Percentiles rank a stretch among this genome's conserved stretches.
These are phyloP conservation scores for Asterochloris sp. DNA, from an alignment of 139 green algal species.

Conservation along the genomic window DNA sequence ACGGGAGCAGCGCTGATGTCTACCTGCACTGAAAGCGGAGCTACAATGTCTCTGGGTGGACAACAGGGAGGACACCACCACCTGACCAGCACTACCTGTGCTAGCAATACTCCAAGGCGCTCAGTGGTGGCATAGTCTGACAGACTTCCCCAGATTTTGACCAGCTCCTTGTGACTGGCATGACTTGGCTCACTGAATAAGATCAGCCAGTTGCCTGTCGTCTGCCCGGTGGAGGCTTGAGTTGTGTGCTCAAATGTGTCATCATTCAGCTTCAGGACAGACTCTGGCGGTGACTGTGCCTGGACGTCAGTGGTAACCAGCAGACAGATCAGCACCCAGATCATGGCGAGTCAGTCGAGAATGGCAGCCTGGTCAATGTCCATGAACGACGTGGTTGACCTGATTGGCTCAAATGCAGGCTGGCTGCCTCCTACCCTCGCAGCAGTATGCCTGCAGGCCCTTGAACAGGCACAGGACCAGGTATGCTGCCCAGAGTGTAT, in stretches of 20 bases:
- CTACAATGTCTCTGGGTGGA: not conserved
- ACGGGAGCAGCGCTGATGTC: not conserved
- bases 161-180: too few relatives aligned
- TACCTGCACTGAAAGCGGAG: not conserved
- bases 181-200: not conserved
- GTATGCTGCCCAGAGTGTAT: not conserved
- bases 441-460: not conserved
- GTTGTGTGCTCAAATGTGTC: constrained; percentile 2
- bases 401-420: not conserved
- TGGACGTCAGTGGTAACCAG: not conserved
- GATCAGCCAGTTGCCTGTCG: constrained; percentile 9
- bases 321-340: not conserved
- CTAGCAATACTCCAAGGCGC: not conserved
- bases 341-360: too few relatives aligned
- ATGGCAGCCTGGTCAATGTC: not conserved
- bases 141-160: too few relatives aligned
- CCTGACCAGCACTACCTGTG: not conserved
- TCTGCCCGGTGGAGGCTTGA: constrained; percentile 11
- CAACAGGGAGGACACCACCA: not conserved
- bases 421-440: not conserved
- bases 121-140: not conserved
- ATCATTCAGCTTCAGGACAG: not conserved
- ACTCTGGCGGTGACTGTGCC: not conserved
- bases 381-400: not conserved
- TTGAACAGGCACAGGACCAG: not conserved